Percentiles rank a stretch among this genome's conserved stretches.
These are phyloP conservation scores for Cystobasidium onofrii DNA, from an alignment of 768 basidiomycete genomes.

Conservation along the genomic window DNA sequence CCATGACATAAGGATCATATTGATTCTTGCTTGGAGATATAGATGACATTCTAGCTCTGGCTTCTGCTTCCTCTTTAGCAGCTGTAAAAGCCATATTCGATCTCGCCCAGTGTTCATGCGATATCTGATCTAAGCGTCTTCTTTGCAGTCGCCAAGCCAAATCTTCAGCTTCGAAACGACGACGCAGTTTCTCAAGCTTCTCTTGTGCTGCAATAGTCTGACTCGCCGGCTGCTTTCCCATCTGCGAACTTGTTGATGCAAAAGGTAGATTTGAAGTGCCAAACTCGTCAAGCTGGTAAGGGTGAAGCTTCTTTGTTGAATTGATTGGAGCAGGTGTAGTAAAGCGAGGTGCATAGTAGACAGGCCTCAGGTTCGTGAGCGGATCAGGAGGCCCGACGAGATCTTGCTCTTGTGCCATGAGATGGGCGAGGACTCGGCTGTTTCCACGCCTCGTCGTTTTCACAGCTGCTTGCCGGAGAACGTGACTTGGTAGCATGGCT, in stretches of 20 bases:
- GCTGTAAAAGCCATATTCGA: conserved; percentile 33
- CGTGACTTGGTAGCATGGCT: not conserved
- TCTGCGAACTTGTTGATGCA: not conserved
- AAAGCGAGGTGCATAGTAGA: conserved; percentile 39
- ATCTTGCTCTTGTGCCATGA: conserved; percentile 21
- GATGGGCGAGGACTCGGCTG: not conserved
- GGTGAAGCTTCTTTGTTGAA: conserved; percentile 32
- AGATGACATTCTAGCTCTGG: not conserved
- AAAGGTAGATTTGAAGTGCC: conserved; percentile 26
- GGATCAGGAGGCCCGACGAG: conserved; percentile 37
- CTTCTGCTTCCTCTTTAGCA: conserved; percentile 2
- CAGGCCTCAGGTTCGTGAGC: conserved; percentile 40
- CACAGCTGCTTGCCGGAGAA: not conserved
- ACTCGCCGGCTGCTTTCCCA: not conserved
- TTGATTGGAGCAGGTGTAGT: conserved; percentile 26
- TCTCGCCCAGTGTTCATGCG: conserved; percentile 38
- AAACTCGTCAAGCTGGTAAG: conserved; percentile 41
- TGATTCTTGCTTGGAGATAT: not conserved
- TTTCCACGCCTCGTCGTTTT: not conserved
- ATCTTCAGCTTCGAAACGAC: conserved; percentile 30
- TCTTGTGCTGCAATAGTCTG: not conserved
- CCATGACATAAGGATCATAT: conserved; percentile 5
- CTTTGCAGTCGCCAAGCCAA: conserved; percentile 37
- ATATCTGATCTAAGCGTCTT: conserved; percentile 38
- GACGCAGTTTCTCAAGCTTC: conserved; percentile 2